Percentiles rank a stretch among this genome's conserved stretches.
Evolutionary conservation across 164 flowering plant species (phyloP).

Genomic region (Paratinospora sagittata): DNA sequence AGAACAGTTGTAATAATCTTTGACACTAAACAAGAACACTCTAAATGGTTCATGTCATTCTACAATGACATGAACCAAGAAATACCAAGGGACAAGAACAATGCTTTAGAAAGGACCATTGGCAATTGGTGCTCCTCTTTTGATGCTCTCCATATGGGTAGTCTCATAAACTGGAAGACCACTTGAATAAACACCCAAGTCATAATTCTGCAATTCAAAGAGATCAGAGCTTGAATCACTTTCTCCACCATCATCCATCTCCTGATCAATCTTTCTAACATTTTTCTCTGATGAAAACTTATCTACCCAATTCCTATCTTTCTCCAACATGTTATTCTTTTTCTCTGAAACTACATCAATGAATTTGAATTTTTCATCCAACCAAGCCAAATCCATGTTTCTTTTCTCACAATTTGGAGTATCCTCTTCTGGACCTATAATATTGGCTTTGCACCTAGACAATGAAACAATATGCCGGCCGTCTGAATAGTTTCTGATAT

Average conservation of each 20-base stretch:
- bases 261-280: slow-evolving; percentile 17
- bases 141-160: slow-evolving; percentile 59
- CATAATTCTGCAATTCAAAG: slow-evolving; percentile 76
- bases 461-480: slow-evolving; percentile 21
- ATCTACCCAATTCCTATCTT: slow-evolving; percentile 31
- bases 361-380: slow-evolving; percentile 37
- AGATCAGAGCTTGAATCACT: slow-evolving; percentile 97
- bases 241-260: slow-evolving; percentile 53
- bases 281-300: slow-evolving; percentile 28
- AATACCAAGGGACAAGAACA: too few species aligned
- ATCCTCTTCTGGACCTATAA: slow-evolving; percentile 12
- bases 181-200: slow-evolving; percentile 49
- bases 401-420: slow-evolving; percentile 16
- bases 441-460: slow-evolving; percentile 14
- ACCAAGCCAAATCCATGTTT: slow-evolving; percentile 23
- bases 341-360: slow-evolving; percentile 27
- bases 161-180: slow-evolving; percentile 84
- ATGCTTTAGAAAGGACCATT: slow-evolving; percentile 19
- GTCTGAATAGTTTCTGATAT: slow-evolving; percentile 32
- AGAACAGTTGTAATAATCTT: neutral
- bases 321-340: slow-evolving; percentile 16
- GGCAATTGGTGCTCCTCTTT: slow-evolving; percentile 44
- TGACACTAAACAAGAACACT: neutral
- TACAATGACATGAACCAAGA: neutral
- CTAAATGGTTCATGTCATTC: too few species aligned